These are phyloP conservation scores for Lactifluus pinguis DNA, from an alignment of 768 basidiomycete species.

Conservation along the genomic window DNA sequence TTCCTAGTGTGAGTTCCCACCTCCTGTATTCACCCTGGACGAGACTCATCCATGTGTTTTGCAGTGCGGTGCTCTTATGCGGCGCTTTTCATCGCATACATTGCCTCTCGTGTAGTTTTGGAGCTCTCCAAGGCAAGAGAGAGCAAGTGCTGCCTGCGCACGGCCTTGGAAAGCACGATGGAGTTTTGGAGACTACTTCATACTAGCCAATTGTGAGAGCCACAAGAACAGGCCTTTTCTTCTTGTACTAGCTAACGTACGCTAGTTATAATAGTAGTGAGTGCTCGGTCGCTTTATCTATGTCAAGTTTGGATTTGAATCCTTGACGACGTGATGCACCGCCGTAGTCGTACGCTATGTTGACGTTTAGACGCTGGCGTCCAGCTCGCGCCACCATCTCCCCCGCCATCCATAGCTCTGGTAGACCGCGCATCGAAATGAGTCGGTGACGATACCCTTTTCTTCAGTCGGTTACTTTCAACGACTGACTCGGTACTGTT, in stretches of 20 bases:
- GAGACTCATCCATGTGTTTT: neutral
- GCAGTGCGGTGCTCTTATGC: slow-evolving; percentile 7
- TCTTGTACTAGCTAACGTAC: neutral
- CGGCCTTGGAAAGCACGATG: neutral
- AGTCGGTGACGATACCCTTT: no score
- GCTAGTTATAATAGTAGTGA: neutral
- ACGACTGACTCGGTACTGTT: no score
- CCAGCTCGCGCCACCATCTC: neutral
- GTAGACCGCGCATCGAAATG: no score
- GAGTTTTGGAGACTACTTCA: neutral
- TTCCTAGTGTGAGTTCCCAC: slow-evolving; percentile 10
- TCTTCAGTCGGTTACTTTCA: no score
- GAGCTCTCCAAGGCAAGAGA: neutral
- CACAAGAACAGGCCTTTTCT: no score
- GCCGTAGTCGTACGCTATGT: no score
- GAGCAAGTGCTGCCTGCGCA: neutral
- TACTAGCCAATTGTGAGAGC: neutral
- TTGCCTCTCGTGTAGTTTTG: neutral
- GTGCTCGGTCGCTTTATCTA: neutral
- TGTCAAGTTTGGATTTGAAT: neutral
- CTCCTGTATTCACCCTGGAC: neutral
- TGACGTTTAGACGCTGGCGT: no score
- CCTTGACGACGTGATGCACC: no score
- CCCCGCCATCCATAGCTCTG: no score
- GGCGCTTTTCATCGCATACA: slow-evolving; percentile 8